A percentile compares a stretch with the other conserved stretches of the same genome.
Conservation (phyloP, 2,329 filamentous ascomycete species). For the Drechslerella stenobrocha region DNA sequence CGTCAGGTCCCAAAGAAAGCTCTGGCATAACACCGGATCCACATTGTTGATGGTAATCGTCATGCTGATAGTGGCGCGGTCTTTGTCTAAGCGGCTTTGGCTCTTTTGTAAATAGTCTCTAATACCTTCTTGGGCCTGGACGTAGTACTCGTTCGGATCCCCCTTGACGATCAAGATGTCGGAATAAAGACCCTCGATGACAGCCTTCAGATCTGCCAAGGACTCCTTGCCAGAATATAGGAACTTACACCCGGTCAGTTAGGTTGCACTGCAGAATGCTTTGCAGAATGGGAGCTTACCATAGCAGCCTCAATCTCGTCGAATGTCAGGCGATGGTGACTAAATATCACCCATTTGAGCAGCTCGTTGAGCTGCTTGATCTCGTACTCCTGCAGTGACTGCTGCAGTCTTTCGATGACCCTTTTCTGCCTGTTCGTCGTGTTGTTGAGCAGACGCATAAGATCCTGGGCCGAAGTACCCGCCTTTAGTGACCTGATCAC, state of each 20-base stretch:
- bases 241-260: constrained; percentile 28
- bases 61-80: constrained; percentile 53
- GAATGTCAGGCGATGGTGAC: constrained; percentile 32
- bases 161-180: constrained; percentile 50
- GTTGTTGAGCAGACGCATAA: constrained; percentile 50
- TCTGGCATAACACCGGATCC: constrained; percentile 51
- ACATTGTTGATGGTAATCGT: constrained; percentile 53
- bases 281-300: constrained; percentile 45
- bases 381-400: constrained; percentile 50
- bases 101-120: constrained; percentile 48
- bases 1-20: constrained; percentile 53
- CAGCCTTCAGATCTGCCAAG: constrained; percentile 48
- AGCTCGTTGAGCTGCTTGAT: constrained; percentile 53
- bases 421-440: constrained; percentile 50
- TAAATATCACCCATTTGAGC: constrained; percentile 52
- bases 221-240: constrained; percentile 51
- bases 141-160: no score
- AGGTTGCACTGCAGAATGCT: no score
- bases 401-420: constrained; percentile 52
- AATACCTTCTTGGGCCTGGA: constrained; percentile 49
- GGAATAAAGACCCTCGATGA: constrained; percentile 41
- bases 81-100: constrained; percentile 7
- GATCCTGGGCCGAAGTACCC: constrained; percentile 19
- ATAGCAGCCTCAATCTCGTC: constrained; percentile 52
- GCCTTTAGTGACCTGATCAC: no score